Evolutionary conservation across 768 basidiomycete species (phyloP).

Genomic region (Amanita muscaria): DNA sequence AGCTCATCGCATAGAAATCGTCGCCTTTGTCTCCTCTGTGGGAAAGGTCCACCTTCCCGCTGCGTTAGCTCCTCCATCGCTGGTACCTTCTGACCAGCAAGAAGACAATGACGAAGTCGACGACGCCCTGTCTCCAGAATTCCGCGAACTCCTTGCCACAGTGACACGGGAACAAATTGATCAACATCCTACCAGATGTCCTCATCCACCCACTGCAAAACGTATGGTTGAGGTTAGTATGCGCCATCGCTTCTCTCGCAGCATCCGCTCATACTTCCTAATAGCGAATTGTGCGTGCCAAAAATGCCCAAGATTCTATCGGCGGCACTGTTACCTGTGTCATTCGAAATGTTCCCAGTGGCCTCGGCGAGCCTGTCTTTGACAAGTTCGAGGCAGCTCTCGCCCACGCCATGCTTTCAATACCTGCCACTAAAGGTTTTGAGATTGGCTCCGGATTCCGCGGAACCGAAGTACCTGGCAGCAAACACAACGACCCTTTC

Average conservation of each 20-base stretch:
- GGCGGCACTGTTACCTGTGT: slow-evolving; percentile 98
- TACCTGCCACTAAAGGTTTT: slow-evolving; percentile 97
- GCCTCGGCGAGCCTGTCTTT: slow-evolving; percentile 95
- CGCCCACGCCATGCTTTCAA: slow-evolving; percentile 97
- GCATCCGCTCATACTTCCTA: not conserved
- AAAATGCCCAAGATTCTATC: slow-evolving; percentile 86
- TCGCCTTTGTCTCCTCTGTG: slow-evolving; percentile 95
- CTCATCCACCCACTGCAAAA: slow-evolving; percentile 80
- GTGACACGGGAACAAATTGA: slow-evolving; percentile 88
- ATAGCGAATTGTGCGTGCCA: slow-evolving; percentile 90
- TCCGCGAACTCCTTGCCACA: slow-evolving; percentile 64
- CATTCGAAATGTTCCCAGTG: slow-evolving; percentile 81
- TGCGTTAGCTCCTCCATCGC: slow-evolving; percentile 30
- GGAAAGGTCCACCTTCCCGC: slow-evolving; percentile 84
- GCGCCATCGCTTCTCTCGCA: not conserved
- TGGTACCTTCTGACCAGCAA: slow-evolving; percentile 25
- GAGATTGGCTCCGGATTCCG: slow-evolving; percentile 96
- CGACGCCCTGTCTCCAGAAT: slow-evolving; percentile 79
- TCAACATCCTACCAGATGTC: slow-evolving; percentile 79
- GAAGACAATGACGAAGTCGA: slow-evolving; percentile 54
- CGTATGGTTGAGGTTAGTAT: slow-evolving; percentile 74
- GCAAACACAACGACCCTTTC: slow-evolving; percentile 90
- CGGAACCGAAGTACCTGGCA: slow-evolving; percentile 89
- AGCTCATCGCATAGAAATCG: slow-evolving; percentile 86
- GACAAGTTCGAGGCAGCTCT: slow-evolving; percentile 97